Evolutionary conservation across 2,329 filamentous ascomycete genomes (phyloP).

Genomic region (Fusarium sp.): DNA sequence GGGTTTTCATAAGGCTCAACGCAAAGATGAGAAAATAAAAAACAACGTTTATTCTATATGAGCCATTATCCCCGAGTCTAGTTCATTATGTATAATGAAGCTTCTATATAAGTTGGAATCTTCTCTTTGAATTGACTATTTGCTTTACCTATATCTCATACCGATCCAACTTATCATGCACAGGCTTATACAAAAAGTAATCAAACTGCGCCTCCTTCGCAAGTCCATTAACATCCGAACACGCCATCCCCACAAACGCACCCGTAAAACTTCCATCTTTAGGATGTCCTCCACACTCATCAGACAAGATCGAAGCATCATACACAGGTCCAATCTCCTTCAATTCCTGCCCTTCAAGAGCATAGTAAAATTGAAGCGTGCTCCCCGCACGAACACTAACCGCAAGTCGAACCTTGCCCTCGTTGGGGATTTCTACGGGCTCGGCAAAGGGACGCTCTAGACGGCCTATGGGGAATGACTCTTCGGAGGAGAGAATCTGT

Average conservation of each 20-base stretch:
- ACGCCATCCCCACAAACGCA: constrained; percentile 66
- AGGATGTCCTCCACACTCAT: constrained; percentile 71
- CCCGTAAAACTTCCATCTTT: constrained; percentile 71
- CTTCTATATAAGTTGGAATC: fast-evolving
- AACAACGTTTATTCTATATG: background rate
- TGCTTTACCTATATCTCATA: constrained; percentile 44
- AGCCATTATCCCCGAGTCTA: background rate
- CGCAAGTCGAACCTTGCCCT: constrained; percentile 63
- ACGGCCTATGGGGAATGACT: constrained; percentile 62
- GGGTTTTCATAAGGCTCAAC: fast-evolving
- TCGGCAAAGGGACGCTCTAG: constrained; percentile 54
- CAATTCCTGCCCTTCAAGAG: constrained; percentile 55
- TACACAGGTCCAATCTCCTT: constrained; percentile 63
- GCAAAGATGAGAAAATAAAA: background rate
- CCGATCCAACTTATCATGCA: constrained; percentile 56
- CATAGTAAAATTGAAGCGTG: constrained; percentile 66
- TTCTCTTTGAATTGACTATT: background rate
- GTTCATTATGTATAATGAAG: background rate
- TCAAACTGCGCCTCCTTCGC: constrained; percentile 59
- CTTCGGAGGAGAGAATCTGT: constrained; percentile 65
- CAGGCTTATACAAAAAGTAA: constrained; percentile 61
- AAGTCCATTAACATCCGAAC: constrained; percentile 64
- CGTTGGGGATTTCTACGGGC: constrained; percentile 60
- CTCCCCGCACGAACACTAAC: constrained; percentile 59
- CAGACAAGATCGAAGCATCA: constrained; percentile 67